Conservation (phyloP, 2,329 filamentous ascomycete species). For the Neonectria coccinea region DNA sequence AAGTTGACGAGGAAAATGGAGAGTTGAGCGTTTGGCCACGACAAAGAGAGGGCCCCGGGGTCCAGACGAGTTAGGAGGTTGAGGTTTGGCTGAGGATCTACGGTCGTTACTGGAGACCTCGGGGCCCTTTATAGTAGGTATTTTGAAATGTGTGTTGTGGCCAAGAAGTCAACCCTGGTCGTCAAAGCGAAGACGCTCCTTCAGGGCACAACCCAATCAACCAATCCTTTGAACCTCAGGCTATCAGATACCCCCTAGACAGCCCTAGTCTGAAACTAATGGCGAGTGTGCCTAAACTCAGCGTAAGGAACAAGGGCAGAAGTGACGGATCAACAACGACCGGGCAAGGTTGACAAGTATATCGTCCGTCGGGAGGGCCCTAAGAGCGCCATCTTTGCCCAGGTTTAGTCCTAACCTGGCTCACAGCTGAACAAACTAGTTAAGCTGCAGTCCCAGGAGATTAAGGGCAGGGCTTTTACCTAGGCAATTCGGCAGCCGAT, state of each 20-base stretch:
- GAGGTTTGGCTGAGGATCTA: not conserved
- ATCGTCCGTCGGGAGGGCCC: not conserved
- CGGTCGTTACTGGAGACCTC: not conserved
- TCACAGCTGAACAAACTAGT: not conserved
- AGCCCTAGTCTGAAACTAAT: not conserved
- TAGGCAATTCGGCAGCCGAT: not conserved
- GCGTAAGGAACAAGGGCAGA: not conserved
- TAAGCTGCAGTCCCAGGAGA: not conserved
- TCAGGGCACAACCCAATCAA: not conserved
- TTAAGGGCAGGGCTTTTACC: not conserved
- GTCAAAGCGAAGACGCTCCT: not conserved
- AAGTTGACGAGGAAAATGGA: not conserved
- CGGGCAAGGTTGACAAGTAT: not conserved
- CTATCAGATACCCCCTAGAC: not conserved
- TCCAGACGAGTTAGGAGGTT: not conserved
- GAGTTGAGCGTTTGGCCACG: not conserved
- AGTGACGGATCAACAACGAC: not conserved
- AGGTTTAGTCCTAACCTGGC: not conserved
- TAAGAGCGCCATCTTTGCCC: not conserved
- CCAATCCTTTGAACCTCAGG: not conserved
- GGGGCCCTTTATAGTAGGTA: not conserved
- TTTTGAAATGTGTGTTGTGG: not conserved
- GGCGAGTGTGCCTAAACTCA: not conserved
- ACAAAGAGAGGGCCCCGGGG: not conserved
- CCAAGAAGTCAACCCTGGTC: not conserved